phyloP scores from a whole-genome alignment of 306 rosid genomes.

The Sicyos edulis region DNA sequence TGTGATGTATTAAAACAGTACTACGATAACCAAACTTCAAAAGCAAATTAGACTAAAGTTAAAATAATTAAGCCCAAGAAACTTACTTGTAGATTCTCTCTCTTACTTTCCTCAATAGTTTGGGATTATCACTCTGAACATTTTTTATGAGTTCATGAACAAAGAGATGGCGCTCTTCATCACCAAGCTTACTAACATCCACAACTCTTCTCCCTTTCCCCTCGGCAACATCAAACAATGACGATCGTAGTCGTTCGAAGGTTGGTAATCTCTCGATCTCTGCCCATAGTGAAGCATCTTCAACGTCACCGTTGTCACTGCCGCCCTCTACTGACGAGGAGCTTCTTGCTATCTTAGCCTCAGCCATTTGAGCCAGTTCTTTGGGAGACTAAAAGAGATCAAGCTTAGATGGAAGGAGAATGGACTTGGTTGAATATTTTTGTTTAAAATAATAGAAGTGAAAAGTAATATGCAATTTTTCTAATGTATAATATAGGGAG shows the following conservation, averaged over 20 bases:
- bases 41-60: too few species aligned
- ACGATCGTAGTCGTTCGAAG: conserved; percentile 39
- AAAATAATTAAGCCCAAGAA: neutral
- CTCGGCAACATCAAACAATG: conserved; percentile 36
- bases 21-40: too few species aligned
- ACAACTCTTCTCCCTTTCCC: conserved; percentile 37
- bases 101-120: conserved; percentile 42
- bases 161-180: conserved; percentile 45
- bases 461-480: too few species aligned
- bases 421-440: too few species aligned
- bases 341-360: neutral
- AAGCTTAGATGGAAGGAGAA: too few species aligned
- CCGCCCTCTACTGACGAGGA: neutral
- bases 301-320: conserved; percentile 15
- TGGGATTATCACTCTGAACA: conserved; percentile 54
- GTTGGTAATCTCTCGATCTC: conserved; percentile 54
- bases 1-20: too few species aligned
- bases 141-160: conserved; percentile 51
- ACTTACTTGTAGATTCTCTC: conserved; percentile 48
- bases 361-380: too few species aligned
- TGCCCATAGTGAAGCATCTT: conserved; percentile 35
- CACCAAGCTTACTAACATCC: conserved; percentile 56
- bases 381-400: too few species aligned
- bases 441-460: too few species aligned
- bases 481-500: too few species aligned